Evolutionary conservation across 2,329 filamentous ascomycete genomes (phyloP).

Genomic region (Sclerotinia subarctica): DNA sequence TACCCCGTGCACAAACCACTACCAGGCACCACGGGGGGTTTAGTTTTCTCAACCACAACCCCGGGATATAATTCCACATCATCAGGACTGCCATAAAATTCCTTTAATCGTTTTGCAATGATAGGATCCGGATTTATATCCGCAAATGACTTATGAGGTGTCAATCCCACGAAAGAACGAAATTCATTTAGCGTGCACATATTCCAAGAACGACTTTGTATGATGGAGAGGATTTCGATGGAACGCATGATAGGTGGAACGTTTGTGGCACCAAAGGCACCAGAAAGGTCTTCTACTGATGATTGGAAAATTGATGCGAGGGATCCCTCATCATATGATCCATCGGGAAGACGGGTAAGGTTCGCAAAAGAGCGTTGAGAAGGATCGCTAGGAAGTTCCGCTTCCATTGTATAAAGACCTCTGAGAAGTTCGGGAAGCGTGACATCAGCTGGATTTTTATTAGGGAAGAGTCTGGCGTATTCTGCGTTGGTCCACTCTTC

Average conservation of each 20-base stretch:
- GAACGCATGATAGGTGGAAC: constrained; percentile 47
- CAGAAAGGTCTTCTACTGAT: constrained; percentile 48
- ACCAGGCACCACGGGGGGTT: constrained; percentile 50
- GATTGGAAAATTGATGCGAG: constrained; percentile 66
- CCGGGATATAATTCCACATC: constrained; percentile 69
- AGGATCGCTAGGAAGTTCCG: constrained; percentile 61
- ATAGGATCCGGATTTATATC: constrained; percentile 44
- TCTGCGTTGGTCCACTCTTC: constrained; percentile 58
- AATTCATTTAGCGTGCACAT: constrained; percentile 41
- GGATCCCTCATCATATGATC: constrained; percentile 71
- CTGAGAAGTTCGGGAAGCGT: constrained; percentile 58
- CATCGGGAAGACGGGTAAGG: constrained; percentile 62
- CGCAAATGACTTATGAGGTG: constrained; percentile 48
- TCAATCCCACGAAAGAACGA: constrained; percentile 51
- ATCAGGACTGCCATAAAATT: constrained; percentile 58
- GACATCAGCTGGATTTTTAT: constrained; percentile 50
- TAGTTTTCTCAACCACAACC: constrained; percentile 58
- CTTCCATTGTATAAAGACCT: constrained; percentile 62
- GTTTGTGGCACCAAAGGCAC: constrained; percentile 51
- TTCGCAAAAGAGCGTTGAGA: constrained; percentile 64
- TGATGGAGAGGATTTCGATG: constrained; percentile 48
- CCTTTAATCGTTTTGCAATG: constrained; percentile 56
- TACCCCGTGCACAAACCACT: constrained; percentile 52
- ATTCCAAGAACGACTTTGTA: constrained; percentile 48
- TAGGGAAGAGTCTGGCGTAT: constrained; percentile 59